A percentile compares a stretch with the other conserved stretches of the same genome.
Evolutionary conservation across 306 rosid genomes (phyloP).

Genomic region (Ochetophila trinervis): DNA sequence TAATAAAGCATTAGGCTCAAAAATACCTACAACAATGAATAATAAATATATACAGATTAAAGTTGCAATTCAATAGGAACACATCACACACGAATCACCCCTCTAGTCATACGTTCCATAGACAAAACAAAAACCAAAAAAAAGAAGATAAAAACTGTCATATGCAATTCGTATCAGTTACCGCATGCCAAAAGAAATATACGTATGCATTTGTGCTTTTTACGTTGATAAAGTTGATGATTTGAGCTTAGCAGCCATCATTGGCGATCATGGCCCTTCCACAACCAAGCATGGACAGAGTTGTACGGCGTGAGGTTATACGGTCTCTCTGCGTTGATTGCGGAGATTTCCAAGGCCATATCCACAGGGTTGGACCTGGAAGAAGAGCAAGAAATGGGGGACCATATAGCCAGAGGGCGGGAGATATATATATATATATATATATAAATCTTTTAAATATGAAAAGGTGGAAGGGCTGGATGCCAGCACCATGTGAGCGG

Average conservation of each 20-base stretch:
- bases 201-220: constrained; percentile 2
- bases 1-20: too few relatives aligned
- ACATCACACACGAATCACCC: too few relatives aligned
- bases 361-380: not conserved
- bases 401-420: constrained; percentile 12
- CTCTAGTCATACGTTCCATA: too few relatives aligned
- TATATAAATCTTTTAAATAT: too few relatives aligned
- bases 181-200: too few relatives aligned
- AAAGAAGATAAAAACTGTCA: too few relatives aligned
- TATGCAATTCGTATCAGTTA: too few relatives aligned
- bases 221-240: constrained; percentile 3
- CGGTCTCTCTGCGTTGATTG: constrained; percentile 34
- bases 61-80: too few relatives aligned
- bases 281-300: not conserved
- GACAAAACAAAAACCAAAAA: too few relatives aligned
- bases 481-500: constrained; percentile 32
- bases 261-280: constrained; percentile 19
- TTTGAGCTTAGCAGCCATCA: not conserved
- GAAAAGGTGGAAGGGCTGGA: constrained; percentile 13
- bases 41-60: too few relatives aligned
- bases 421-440: constrained; percentile 9
- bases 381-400: constrained; percentile 28
- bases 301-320: constrained; percentile 1
- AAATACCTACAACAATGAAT: too few relatives aligned
- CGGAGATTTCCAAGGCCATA: constrained; percentile 12